Evolutionary conservation across 805 yeast genomes (phyloP).

Genomic region (Hagleromyces aurorensis): DNA sequence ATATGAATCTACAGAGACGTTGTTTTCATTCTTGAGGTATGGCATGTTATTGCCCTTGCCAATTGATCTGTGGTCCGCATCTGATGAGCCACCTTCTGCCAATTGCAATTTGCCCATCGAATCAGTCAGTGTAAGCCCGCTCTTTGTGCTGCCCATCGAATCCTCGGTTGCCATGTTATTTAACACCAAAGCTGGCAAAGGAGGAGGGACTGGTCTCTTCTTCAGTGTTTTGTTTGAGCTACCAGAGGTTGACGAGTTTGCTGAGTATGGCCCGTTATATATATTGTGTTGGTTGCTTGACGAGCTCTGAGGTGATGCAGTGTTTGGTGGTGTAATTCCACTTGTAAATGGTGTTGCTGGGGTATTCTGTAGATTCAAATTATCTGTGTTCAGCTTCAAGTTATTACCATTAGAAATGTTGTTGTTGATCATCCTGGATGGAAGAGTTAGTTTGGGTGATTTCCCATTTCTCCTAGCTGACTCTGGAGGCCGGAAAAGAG

Average conservation of each 20-base stretch:
- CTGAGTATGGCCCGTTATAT: slow-evolving; percentile 6
- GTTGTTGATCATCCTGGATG: slow-evolving; percentile 27
- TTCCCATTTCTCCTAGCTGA: slow-evolving; percentile 32
- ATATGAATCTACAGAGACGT: slow-evolving; percentile 19
- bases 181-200: slow-evolving; percentile 16
- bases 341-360: slow-evolving; percentile 1
- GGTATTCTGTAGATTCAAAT: too few species aligned
- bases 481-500: slow-evolving; percentile 37
- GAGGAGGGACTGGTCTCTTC: slow-evolving; percentile 28
- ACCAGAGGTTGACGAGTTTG: slow-evolving; percentile 29
- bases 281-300: slow-evolving; percentile 1
- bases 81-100: slow-evolving; percentile 4
- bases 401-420: slow-evolving; percentile 4
- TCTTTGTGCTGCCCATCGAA: slow-evolving; percentile 2
- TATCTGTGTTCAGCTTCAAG: slow-evolving; percentile 2
- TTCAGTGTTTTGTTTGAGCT: slow-evolving; percentile 20
- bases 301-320: neutral
- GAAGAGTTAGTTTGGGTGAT: slow-evolving; percentile 39
- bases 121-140: slow-evolving; percentile 3
- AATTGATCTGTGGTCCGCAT: neutral
- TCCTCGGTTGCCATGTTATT: slow-evolving; percentile 1
- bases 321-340: slow-evolving; percentile 2
- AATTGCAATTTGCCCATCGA: slow-evolving; percentile 8
- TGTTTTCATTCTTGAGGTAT: slow-evolving; percentile 10
- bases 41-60: slow-evolving; percentile 5